phyloP scores from a whole-genome alignment of 345 rosid genomes.

The Pugionium dolabratum region DNA sequence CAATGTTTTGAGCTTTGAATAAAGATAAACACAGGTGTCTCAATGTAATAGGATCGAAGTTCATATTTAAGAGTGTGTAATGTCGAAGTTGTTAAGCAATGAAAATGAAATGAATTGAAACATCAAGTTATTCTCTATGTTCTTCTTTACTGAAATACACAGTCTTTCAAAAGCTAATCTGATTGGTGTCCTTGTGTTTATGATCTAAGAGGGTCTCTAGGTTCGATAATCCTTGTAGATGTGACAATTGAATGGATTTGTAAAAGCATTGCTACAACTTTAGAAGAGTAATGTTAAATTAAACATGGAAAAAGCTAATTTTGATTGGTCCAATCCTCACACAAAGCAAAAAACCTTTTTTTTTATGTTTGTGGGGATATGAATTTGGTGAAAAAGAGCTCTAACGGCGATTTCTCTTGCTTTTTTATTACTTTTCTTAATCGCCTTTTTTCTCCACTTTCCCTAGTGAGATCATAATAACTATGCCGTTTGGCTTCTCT shows the following conservation, averaged over 20 bases:
- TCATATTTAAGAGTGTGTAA: too few relatives aligned
- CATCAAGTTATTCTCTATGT: too few relatives aligned
- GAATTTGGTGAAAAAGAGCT: constrained; percentile 24
- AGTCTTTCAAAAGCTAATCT: background rate
- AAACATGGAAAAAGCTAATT: constrained; percentile 10
- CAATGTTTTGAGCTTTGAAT: too few relatives aligned
- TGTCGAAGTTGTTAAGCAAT: too few relatives aligned
- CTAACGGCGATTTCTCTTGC: constrained; percentile 33
- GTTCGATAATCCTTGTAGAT: background rate
- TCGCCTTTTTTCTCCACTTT: background rate
- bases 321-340: constrained; percentile 3
- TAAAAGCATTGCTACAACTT: constrained; percentile 1
- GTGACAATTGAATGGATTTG: background rate
- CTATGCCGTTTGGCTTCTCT: constrained; percentile 25
- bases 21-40: too few relatives aligned
- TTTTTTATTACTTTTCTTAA: constrained; percentile 9
- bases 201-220: background rate
- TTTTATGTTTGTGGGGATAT: background rate
- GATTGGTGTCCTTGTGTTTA: background rate
- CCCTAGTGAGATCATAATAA: background rate
- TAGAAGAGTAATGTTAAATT: background rate
- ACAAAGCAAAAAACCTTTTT: constrained; percentile 12
- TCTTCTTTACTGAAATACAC: too few relatives aligned
- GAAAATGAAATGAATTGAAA: too few relatives aligned
- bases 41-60: too few relatives aligned